Evolutionary conservation across 257 asterid genomes (phyloP).

Genomic region (Verbena officinalis): DNA sequence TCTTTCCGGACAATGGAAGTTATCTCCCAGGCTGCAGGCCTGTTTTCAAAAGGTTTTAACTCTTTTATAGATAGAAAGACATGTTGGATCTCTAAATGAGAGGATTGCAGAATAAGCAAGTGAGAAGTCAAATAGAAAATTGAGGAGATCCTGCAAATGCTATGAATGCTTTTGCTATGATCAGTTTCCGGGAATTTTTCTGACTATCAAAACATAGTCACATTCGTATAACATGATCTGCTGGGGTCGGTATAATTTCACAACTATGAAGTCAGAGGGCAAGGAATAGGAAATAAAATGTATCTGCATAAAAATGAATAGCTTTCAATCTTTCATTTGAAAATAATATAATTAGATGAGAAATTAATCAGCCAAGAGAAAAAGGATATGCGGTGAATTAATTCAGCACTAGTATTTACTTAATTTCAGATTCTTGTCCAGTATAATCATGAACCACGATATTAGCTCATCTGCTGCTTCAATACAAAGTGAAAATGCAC

Average conservation of each 20-base stretch:
- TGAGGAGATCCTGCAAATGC: neutral
- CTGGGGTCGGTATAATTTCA: neutral
- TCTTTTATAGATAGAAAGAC: neutral
- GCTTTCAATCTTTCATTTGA: neutral
- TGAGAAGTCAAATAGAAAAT: neutral
- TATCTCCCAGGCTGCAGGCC: constrained; percentile 57
- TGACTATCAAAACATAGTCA: too few species aligned
- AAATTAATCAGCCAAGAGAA: constrained; percentile 6
- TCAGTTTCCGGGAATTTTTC: neutral
- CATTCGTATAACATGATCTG: neutral
- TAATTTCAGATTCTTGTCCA: constrained; percentile 7
- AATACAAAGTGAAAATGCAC: constrained; percentile 1
- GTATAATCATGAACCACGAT: neutral
- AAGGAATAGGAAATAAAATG: neutral
- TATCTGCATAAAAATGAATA: neutral
- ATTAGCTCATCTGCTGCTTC: neutral
- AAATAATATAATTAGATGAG: neutral
- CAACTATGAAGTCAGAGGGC: neutral
- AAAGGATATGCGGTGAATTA: neutral
- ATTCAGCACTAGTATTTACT: neutral
- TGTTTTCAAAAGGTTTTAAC: constrained; percentile 25
- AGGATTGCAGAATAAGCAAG: neutral
- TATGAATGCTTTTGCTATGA: neutral
- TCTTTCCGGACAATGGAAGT: constrained; percentile 33
- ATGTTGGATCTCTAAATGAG: constrained; percentile 20